phyloP scores from a whole-genome alignment of 345 rosid genomes.

The Dipteronia sinensis region DNA sequence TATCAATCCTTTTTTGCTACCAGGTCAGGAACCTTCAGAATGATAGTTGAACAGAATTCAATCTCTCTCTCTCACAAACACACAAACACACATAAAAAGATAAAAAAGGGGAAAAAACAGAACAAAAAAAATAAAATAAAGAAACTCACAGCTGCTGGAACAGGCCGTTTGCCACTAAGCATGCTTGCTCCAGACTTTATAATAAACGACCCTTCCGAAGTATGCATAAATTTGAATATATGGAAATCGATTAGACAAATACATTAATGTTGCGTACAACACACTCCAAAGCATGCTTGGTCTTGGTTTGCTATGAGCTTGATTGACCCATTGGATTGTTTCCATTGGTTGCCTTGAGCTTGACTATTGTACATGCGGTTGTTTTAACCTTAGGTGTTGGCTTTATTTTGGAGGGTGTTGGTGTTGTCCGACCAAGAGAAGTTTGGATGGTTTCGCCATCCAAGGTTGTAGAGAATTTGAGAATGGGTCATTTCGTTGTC shows the following conservation, averaged over 20 bases:
- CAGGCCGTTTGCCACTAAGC: conserved; percentile 91
- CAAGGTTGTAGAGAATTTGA: too few species aligned
- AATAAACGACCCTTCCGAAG: conserved; percentile 67
- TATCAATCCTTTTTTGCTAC: conserved; percentile 54
- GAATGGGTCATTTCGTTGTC: too few species aligned
- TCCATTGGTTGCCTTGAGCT: too few species aligned
- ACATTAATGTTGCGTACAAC: not conserved
- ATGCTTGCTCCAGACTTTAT: conserved; percentile 96
- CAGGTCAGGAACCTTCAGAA: conserved; percentile 23
- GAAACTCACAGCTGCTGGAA: conserved; percentile 66
- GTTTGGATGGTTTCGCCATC: too few species aligned
- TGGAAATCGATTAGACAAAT: not conserved
- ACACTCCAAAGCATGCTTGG: not conserved
- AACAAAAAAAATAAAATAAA: not conserved
- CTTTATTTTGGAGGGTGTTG: too few species aligned
- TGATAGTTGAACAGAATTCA: not conserved
- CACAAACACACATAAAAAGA: not conserved
- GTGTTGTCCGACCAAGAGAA: too few species aligned
- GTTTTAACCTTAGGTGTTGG: too few species aligned
- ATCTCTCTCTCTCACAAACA: too few species aligned
- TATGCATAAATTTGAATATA: conserved; percentile 43
- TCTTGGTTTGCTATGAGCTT: too few species aligned
- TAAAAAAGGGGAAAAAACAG: conserved; percentile 2
- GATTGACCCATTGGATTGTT: too few species aligned
- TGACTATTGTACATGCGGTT: too few species aligned